Percentiles rank a stretch among this genome's conserved stretches.
Conservation (phyloP, 2,329 filamentous ascomycete genomes). For the Diatrype stigma region DNA sequence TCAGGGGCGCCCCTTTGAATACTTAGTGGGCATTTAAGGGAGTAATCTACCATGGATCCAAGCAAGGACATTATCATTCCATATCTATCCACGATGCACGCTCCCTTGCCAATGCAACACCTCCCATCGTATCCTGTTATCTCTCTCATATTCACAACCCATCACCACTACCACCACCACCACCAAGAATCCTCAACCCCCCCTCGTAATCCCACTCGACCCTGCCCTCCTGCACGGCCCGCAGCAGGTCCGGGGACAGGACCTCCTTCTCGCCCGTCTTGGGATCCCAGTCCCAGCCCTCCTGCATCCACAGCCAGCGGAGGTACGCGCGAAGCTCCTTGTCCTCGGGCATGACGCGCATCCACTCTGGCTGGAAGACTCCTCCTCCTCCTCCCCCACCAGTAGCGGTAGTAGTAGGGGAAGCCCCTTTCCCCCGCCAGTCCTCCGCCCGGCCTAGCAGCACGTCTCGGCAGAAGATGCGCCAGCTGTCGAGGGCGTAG, state of each 20-base stretch:
- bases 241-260: slow-evolving; percentile 48
- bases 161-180: background rate
- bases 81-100: too few species aligned
- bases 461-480: slow-evolving; percentile 85
- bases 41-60: too few species aligned
- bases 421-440: slow-evolving; percentile 60
- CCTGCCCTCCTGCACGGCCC: slow-evolving; percentile 53
- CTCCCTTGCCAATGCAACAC: too few species aligned
- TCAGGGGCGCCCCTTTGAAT: too few species aligned
- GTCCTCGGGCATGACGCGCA: slow-evolving; percentile 74
- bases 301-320: slow-evolving; percentile 86
- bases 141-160: background rate
- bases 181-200: slow-evolving; percentile 37
- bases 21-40: too few species aligned
- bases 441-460: slow-evolving; percentile 62
- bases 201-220: slow-evolving; percentile 53
- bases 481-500: slow-evolving; percentile 86
- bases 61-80: too few species aligned
- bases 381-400: slow-evolving; percentile 8
- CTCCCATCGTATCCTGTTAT: background rate
- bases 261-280: slow-evolving; percentile 59
- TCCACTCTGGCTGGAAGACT: slow-evolving; percentile 83
- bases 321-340: slow-evolving; percentile 87
- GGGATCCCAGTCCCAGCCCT: slow-evolving; percentile 79
- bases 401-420: slow-evolving; percentile 23